Base-by-base conservation (phyloP, 2,329 filamentous ascomycete genomes). In the Colletotrichum lindemuthianum region DNA sequence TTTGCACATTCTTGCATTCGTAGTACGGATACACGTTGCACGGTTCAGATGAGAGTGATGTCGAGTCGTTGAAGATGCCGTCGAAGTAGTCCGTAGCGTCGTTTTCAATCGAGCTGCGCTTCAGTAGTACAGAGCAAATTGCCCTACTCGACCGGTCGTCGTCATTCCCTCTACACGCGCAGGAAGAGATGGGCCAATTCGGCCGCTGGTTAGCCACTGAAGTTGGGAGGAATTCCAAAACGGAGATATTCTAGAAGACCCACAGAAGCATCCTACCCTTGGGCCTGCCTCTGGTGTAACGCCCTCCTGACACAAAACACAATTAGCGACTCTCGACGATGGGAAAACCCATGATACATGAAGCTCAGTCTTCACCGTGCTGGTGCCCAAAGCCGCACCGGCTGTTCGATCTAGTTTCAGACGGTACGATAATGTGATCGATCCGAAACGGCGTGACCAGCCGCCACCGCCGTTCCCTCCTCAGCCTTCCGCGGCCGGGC, bases 331-430 rank as follows among this genome's bases (percentile, higher is more conserved):
- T 15, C 33, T 48, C 39, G 34, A 8, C 16, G 9, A 48, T 6
- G 43, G 41, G 36, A 48, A 49, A 53, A 61, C 33, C 40, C 61
- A 60, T 56, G 58, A 47, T 39, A 49, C 34, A n/a, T 51, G 34
- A 47, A 10, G 11, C 24, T n/a, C 43, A 45, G 15, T 9, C 36
- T 37, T 16, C 15, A 37, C 43, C 32, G 24, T 44, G 44, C 50
- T 45, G 51, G 41, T 52, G 34, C 48, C 15, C 34, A 56, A 39
- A n/a, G 13, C 15, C 40, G 34, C 36, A 52, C 49, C 51, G 50
- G 60, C 44, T 56, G 51, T 65, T 65, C 57, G 58, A 56, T 51
- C 33, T 61, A 52, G 61, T 61, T 56, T 65, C 58, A 50, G 58
- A 52, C 61, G 44, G 49, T 16, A 43, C 57, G 37, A 56, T 39